Base-by-base conservation (phyloP, 179 eudicot genomes). In the Actinidia chinensis region DNA sequence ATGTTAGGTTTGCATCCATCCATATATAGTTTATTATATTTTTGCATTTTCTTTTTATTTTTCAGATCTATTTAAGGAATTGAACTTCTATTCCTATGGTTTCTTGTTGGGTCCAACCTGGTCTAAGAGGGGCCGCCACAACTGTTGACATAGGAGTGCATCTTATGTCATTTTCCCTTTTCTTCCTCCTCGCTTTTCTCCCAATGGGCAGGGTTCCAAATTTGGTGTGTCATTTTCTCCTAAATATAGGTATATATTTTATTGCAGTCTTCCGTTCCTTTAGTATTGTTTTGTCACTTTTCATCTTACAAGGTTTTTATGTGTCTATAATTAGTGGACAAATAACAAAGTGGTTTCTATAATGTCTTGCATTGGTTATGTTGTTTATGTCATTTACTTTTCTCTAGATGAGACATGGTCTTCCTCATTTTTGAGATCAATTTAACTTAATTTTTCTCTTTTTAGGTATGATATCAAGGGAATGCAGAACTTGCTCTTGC, bases 401-500 rank as follows among this genome's bases (percentile, higher is more conserved):
- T 4, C 36, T 36, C 36, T 36, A 4, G 25, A 70, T 47, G 73
- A 47, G 55, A 46, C 47, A 12, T 46, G 73, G 40, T 12, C 50
- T 67, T 69, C 8, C n/a, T 4, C 4, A 47, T 48, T 48, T 68
- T 23, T 70, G 8, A 8, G 56, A 33, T 8, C 9, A 40, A 11
- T 23, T 44, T 47, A 59, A 74, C 42, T n/a, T 22, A 13, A 20
- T 0, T 59, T 74, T 59, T 43, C 28, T 55, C 33, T n/a, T 73
- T 78, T 74, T 80, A 96, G 98, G 87, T 90, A 58, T 96, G 99
- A 55, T 98, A 96, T 83, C 79, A 90, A 80, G 99, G 94, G 75
- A 90, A 94, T 79, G 99, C 98, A 3, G 98, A 94, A 84, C 92
- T 89, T 88, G 99, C 99, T 75, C 93, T 96, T 79, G 98, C 97